These are phyloP conservation scores for Gynandropsis gynandra DNA, from an alignment of 345 rosid genomes.

Conservation along the genomic window DNA sequence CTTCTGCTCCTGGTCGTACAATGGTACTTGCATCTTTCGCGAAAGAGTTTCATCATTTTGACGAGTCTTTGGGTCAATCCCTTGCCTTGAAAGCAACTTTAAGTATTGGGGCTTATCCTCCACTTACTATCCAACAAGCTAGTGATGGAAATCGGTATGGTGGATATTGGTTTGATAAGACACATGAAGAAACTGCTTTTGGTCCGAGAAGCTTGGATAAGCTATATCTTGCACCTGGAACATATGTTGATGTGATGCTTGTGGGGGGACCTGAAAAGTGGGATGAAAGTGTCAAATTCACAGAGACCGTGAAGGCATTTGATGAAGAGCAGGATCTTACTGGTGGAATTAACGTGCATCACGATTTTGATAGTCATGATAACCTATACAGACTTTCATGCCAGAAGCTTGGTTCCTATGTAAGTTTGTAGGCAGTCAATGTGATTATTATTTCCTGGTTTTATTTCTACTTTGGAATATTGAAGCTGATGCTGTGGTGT, in stretches of 20 bases:
- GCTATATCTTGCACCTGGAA: constrained; percentile 78
- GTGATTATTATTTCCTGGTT: constrained; percentile 11
- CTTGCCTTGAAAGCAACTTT: constrained; percentile 59
- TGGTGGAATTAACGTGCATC: constrained; percentile 38
- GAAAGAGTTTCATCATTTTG: constrained; percentile 49
- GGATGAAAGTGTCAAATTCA: constrained; percentile 51
- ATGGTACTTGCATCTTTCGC: constrained; percentile 67
- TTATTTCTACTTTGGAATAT: constrained; percentile 1
- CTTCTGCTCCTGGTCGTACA: constrained; percentile 68
- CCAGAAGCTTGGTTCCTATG: constrained; percentile 56
- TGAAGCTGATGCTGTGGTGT: constrained; percentile 19
- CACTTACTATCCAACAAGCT: constrained; percentile 54
- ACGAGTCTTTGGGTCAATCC: constrained; percentile 45
- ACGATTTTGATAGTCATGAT: constrained; percentile 33
- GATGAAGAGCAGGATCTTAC: constrained; percentile 30
- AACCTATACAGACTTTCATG: constrained; percentile 56
- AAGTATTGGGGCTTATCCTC: constrained; percentile 67
- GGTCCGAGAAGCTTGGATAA: constrained; percentile 40
- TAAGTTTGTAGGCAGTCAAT: constrained; percentile 33
- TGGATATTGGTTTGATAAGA: constrained; percentile 67
- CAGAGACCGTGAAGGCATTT: constrained; percentile 45
- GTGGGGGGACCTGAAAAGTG: constrained; percentile 88
- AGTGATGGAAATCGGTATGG: constrained; percentile 81
- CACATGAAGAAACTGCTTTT: constrained; percentile 34
- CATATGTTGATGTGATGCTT: constrained; percentile 60